These are phyloP conservation scores for Phytopythium mirpurense DNA, from an alignment of 352 stramenopile species.

Conservation along the genomic window DNA sequence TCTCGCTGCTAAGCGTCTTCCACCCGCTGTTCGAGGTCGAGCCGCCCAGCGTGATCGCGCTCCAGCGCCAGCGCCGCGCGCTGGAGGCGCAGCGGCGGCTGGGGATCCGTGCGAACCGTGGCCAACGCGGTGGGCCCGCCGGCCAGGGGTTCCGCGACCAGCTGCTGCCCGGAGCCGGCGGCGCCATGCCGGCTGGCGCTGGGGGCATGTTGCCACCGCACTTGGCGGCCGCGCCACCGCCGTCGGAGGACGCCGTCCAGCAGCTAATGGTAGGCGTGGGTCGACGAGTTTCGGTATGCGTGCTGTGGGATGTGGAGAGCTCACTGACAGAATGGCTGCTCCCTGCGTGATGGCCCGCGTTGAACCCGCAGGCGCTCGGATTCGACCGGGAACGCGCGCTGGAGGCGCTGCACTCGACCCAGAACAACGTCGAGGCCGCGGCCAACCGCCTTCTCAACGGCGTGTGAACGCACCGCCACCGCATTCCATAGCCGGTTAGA, in stretches of 20 bases:
- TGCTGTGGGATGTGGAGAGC: slow-evolving; percentile 3
- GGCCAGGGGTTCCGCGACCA: slow-evolving; percentile 81
- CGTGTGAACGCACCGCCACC: slow-evolving; percentile 9
- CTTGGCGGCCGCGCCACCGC: slow-evolving; percentile 50
- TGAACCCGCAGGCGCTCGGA: slow-evolving; percentile 38
- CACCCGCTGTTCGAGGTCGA: slow-evolving; percentile 77
- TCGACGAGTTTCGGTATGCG: too few relatives aligned
- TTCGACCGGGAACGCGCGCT: slow-evolving; percentile 70
- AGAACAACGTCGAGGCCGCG: slow-evolving; percentile 86
- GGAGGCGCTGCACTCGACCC: slow-evolving; percentile 59
- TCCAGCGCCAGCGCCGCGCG: slow-evolving; percentile 68
- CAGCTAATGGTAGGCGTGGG: slow-evolving; percentile 70
- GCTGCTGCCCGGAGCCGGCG: slow-evolving; percentile 57
- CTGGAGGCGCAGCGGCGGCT: slow-evolving; percentile 69
- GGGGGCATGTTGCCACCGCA: slow-evolving; percentile 50
- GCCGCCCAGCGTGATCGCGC: slow-evolving; percentile 48
- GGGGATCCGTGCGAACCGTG: slow-evolving; percentile 35
- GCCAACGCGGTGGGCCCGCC: slow-evolving; percentile 11
- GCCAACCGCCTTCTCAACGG: slow-evolving; percentile 81
- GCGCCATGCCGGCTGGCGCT: slow-evolving; percentile 6
- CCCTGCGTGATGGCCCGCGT: slow-evolving; percentile 4
- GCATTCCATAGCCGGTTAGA: slow-evolving; percentile 15
- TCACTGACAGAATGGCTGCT: not conserved
- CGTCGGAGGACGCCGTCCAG: slow-evolving; percentile 71
- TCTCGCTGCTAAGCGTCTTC: slow-evolving; percentile 59